A percentile compares a stretch with the other conserved stretches of the same genome.
Evolutionary conservation across 176 grass and related monocot species (phyloP).

Genomic region (Alloteropsis semialata): DNA sequence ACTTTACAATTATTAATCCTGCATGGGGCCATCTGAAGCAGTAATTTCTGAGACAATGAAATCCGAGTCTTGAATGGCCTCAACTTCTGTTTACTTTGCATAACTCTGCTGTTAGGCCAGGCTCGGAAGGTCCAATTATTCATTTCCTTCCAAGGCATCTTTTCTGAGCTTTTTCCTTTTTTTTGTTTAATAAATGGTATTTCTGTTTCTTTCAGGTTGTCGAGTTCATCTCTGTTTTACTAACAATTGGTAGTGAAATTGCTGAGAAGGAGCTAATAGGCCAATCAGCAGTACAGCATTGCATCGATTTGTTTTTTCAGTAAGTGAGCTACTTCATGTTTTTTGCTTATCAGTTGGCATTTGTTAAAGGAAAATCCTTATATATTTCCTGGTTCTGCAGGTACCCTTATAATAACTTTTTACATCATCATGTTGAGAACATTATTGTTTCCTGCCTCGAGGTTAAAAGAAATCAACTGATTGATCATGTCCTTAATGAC

Average conservation of each 20-base stretch:
- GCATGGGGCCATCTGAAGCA: neutral
- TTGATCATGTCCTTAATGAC: slow-evolving; percentile 71
- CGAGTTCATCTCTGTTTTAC: slow-evolving; percentile 83
- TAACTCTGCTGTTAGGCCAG: slow-evolving; percentile 16
- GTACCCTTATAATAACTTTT: slow-evolving; percentile 85
- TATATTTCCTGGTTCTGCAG: slow-evolving; percentile 35
- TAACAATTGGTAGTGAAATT: slow-evolving; percentile 70
- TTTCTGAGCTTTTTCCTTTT: neutral
- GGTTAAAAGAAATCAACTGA: slow-evolving; percentile 51
- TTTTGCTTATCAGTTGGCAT: neutral
- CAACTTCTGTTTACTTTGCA: neutral
- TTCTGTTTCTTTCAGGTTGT: slow-evolving; percentile 64
- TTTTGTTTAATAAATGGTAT: slow-evolving; percentile 3
- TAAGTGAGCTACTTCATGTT: slow-evolving; percentile 35
- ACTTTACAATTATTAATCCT: slow-evolving; percentile 13
- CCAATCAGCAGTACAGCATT: slow-evolving; percentile 60
- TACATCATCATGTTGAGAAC: slow-evolving; percentile 82
- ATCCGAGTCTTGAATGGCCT: slow-evolving; percentile 6
- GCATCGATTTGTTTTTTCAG: slow-evolving; percentile 76
- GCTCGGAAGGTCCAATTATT: slow-evolving; percentile 17
- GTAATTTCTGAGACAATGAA: neutral
- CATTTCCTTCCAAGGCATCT: neutral
- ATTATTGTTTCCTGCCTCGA: slow-evolving; percentile 75
- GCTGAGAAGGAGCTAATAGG: slow-evolving; percentile 73
- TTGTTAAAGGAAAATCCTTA: neutral